phyloP scores from a whole-genome alignment of 768 basidiomycete genomes.

The Hericium coralloides region DNA sequence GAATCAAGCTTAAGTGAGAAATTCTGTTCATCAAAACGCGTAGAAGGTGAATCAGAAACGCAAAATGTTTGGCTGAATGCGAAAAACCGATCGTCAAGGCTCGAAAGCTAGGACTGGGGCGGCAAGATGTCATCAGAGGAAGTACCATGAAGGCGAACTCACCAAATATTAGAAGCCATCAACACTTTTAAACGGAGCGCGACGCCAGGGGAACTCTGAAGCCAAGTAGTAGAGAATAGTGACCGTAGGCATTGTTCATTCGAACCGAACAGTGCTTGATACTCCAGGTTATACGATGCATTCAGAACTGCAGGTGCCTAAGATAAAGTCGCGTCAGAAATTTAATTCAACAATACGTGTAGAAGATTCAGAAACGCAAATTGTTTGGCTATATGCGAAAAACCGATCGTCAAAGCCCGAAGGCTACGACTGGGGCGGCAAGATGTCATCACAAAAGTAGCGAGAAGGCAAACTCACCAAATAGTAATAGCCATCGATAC shows the following conservation, averaged over 20 bases:
- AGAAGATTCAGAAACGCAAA: constrained; percentile 6
- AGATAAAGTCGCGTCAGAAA: background rate
- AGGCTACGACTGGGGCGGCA: constrained; percentile 18
- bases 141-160: background rate
- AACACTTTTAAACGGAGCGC: too few relatives aligned
- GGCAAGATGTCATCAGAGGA: constrained; percentile 11
- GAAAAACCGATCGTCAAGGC: constrained; percentile 14
- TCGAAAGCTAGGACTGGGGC: constrained; percentile 16
- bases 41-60: background rate
- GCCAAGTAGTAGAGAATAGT: background rate
- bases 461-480: background rate
- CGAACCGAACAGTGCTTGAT: background rate
- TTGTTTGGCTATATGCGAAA: constrained; percentile 15
- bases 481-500: too few relatives aligned
- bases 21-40: too few relatives aligned
- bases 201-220: too few relatives aligned
- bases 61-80: constrained; percentile 17
- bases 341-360: background rate
- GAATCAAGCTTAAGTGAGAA: background rate
- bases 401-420: constrained; percentile 14
- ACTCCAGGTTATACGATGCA: background rate
- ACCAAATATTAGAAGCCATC: too few relatives aligned
- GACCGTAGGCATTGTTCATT: constrained; percentile 39
- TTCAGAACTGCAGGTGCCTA: background rate
- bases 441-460: constrained; percentile 4